These are phyloP conservation scores for barley (Hordeum vulgare) DNA, from an alignment of 176 grass and related monocot species.

Conservation along the genomic window MorexV3_pseudomolecules_assembly NC_058524.1:345082116-345082615, in stretches of 20 bases:
- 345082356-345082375: no score
- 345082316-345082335: no score
- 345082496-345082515: not conserved
- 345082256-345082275: conserved; percentile 22
- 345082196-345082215: conserved; percentile 14
- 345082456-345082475: conserved; percentile 89
- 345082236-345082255: conserved; percentile 25
- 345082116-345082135: no score
- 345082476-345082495: conserved; percentile 95
- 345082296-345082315: conserved; percentile 65
- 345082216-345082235: not conserved
- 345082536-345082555: no score
- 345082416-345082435: conserved; percentile 59
- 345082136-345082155: no score
- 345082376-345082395: conserved; percentile 31
- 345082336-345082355: no score
- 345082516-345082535: not conserved
- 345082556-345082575: no score
- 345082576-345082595: no score
- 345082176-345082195: conserved; percentile 53
- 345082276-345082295: conserved; percentile 38
- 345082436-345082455: conserved; percentile 54
- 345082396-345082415: conserved; percentile 65
- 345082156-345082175: no score
- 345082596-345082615: no score